Base-by-base conservation (phyloP, 2,329 filamentous ascomycete genomes). In the Hypoxylon sp. region DNA sequence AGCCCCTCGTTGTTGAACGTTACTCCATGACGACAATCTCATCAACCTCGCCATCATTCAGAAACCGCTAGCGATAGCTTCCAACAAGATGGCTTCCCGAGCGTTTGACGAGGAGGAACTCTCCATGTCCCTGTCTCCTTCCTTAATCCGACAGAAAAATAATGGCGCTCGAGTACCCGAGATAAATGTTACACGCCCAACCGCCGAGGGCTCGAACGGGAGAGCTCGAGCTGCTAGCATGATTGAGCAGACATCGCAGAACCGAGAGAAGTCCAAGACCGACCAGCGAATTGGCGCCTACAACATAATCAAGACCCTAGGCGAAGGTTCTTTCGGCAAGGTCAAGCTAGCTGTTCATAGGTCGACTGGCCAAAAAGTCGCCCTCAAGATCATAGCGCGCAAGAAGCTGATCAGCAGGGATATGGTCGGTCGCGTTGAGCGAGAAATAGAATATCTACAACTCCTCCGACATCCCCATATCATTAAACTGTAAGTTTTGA, bases 401-500 rank as follows among this genome's bases (percentile, higher is more conserved):
- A 96, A 96, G 84, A 97, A 98, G 84, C 87, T 99, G 76, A 93
- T 98, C 74, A 98, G 94, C 74, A 88, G 95, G 76, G 96, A 99
- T 81, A 98, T 99, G 96, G 94, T 97, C 58, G 96, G 96, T 67
- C 89, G 96, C 67, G 97, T 99, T 70, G 96, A 99, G 84, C 89
- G 96, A 73, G 96, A 99, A 84, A 99, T 99, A 74, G 94, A 98
- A 80, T 99, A 99, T 79, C 87, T 99, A 70, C 96, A 99, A 82
- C 84, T 99, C 67, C 86, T 99, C 67, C 90, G 96, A 67, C 96
- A 99, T 80, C 96, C 96, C 43, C 96, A 99, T 81, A 99, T 99
- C 79, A 99, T 99, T 85, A 99, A 99, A 82, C 87, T 99, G 89
- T 98, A 85, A 77, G 87, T 84, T 43, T 38, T 38, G 34, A 19